These are phyloP conservation scores for Fraxinus xanthoxyloides DNA, from an alignment of 305 asterid species.

Conservation along the genomic window DNA sequence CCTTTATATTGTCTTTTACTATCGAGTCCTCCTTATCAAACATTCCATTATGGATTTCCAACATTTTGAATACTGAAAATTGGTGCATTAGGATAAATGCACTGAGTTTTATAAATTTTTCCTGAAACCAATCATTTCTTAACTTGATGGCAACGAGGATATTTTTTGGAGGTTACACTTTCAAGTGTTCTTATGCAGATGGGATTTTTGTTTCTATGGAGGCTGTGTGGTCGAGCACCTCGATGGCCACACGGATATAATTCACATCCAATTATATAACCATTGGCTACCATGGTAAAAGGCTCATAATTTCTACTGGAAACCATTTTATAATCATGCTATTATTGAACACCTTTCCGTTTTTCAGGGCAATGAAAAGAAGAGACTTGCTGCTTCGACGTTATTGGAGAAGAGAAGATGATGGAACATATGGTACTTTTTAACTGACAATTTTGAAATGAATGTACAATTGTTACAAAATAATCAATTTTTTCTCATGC, in stretches of 20 bases:
- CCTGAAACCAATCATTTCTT: neutral
- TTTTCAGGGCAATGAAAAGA: conserved; percentile 71
- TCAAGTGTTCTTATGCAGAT: conserved; percentile 45
- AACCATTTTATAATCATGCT: conserved; percentile 7
- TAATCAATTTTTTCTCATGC: conserved; percentile 19
- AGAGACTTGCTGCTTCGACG: conserved; percentile 78
- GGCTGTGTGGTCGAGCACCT: conserved; percentile 77
- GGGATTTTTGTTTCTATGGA: conserved; percentile 75
- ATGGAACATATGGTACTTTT: conserved; percentile 80
- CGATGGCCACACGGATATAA: conserved; percentile 79
- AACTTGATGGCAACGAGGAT: neutral
- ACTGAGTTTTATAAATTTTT: neutral
- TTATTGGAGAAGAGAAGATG: conserved; percentile 96
- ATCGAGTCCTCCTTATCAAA: neutral
- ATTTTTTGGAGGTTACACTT: conserved; percentile 11
- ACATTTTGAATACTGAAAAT: neutral
- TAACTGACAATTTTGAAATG: neutral
- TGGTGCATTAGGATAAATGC: neutral
- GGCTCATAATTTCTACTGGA: conserved; percentile 22
- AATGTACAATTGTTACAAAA: neutral
- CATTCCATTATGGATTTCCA: neutral
- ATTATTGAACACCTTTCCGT: conserved; percentile 6
- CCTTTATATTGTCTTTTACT: neutral
- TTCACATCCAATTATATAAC: conserved; percentile 62
- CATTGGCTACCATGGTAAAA: conserved; percentile 86